phyloP scores from a whole-genome alignment of 2,329 filamentous ascomycete genomes.

The Beauveria sp. region DNA sequence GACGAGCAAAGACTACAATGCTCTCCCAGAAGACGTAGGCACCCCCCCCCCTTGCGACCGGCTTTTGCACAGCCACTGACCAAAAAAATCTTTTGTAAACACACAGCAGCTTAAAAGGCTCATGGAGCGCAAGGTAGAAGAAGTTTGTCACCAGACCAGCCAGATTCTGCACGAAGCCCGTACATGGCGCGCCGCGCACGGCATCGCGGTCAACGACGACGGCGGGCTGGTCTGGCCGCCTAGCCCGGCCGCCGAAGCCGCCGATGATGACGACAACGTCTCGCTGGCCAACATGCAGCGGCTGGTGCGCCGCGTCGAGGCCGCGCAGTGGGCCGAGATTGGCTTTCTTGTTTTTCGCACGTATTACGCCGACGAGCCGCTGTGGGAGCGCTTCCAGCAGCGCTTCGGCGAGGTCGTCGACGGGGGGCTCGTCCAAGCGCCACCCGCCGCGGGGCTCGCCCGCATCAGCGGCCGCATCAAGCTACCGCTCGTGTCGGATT shows the following conservation, averaged over 20 bases:
- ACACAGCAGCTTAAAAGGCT: background rate
- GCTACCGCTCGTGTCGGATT: background rate
- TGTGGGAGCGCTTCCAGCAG: background rate
- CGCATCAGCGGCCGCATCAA: background rate
- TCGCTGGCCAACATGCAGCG: background rate
- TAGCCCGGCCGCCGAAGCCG: background rate
- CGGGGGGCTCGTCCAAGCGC: background rate
- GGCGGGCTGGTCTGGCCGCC: background rate
- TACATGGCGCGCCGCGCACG: background rate
- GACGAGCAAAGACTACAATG: constrained; percentile 1
- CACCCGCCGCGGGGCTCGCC: background rate
- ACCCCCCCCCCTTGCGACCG: too few relatives aligned
- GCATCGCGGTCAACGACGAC: background rate
- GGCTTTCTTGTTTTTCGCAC: constrained; percentile 3
- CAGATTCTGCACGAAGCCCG: background rate
- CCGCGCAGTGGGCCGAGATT: background rate
- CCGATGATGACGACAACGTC: background rate
- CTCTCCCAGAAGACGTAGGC: constrained; percentile 1
- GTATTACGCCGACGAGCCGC: background rate
- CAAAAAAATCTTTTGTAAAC: background rate
- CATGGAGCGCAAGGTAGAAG: background rate
- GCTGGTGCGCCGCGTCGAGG: background rate
- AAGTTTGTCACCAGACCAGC: background rate
- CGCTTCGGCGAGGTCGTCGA: background rate
- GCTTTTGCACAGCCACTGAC: background rate